These are phyloP conservation scores for Mucor piriformis DNA, from an alignment of 371 early-diverging fungal genomes.

Conservation along the genomic window DNA sequence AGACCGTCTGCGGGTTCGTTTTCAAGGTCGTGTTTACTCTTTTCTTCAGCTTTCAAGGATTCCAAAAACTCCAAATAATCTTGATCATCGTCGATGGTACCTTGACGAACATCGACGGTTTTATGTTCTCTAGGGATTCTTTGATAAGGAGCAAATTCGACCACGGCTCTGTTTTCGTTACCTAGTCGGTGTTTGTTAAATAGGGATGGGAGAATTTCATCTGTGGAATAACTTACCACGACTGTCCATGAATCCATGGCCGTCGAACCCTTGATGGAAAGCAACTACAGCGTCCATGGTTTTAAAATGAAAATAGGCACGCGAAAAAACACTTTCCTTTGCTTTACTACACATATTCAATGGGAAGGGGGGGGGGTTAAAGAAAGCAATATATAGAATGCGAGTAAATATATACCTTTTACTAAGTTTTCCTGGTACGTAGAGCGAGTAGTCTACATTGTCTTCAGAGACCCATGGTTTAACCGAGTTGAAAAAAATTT, in stretches of 20 bases:
- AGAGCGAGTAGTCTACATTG: slow-evolving; percentile 56
- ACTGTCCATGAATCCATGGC: slow-evolving; percentile 76
- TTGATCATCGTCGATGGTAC: slow-evolving; percentile 79
- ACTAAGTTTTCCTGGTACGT: slow-evolving; percentile 65
- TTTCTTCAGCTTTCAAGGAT: slow-evolving; percentile 61
- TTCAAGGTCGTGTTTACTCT: slow-evolving; percentile 27
- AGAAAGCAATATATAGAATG: neutral
- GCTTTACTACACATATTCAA: slow-evolving; percentile 52
- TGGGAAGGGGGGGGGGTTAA: neutral
- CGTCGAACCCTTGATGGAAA: slow-evolving; percentile 78
- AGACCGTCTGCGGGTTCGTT: slow-evolving; percentile 41
- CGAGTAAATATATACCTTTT: slow-evolving; percentile 9
- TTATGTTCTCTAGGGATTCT: slow-evolving; percentile 69
- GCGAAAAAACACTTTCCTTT: slow-evolving; percentile 72
- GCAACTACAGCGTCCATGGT: slow-evolving; percentile 65
- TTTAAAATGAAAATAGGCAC: slow-evolving; percentile 82
- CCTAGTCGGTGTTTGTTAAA: no score
- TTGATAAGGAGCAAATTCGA: slow-evolving; percentile 85
- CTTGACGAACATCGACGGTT: slow-evolving; percentile 69
- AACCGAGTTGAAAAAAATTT: slow-evolving; percentile 67
- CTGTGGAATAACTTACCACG: slow-evolving; percentile 60
- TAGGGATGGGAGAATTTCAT: no score
- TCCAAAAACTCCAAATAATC: slow-evolving; percentile 79
- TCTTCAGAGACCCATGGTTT: slow-evolving; percentile 59
- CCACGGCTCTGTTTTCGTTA: slow-evolving; percentile 70